phyloP scores from a whole-genome alignment of 139 green algal species.

The Closterium sp. region DNA sequence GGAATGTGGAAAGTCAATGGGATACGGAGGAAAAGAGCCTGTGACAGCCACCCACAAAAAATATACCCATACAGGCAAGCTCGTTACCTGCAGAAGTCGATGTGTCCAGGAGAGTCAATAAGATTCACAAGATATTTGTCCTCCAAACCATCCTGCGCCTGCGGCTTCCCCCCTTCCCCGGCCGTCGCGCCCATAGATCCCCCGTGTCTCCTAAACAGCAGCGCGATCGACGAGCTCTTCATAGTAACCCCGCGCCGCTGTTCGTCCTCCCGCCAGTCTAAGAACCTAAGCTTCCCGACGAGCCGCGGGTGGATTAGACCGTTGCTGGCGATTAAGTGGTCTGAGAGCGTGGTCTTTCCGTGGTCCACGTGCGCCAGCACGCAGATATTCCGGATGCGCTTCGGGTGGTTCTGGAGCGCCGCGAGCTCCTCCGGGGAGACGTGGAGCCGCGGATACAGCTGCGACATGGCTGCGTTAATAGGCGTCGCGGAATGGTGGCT shows the following conservation, averaged over 20 bases:
- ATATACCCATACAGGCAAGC: neutral
- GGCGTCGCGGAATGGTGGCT: neutral
- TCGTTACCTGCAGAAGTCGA: constrained; percentile 92
- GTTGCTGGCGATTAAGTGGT: constrained; percentile 94
- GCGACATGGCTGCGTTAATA: neutral
- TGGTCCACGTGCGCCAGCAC: constrained; percentile 99
- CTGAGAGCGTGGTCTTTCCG: constrained; percentile 95
- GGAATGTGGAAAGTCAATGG: too few relatives aligned
- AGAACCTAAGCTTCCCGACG: constrained; percentile 79
- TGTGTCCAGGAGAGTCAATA: constrained; percentile 96
- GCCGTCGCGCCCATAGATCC: neutral
- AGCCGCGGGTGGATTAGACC: constrained; percentile 94
- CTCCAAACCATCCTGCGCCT: neutral
- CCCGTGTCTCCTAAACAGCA: constrained; percentile 64
- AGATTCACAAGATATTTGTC: constrained; percentile 86
- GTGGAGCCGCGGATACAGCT: neutral
- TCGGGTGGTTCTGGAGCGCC: constrained; percentile 21
- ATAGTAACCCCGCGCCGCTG: constrained; percentile 94
- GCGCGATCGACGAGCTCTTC: constrained; percentile 91
- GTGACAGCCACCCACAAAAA: too few relatives aligned
- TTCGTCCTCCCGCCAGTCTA: constrained; percentile 95
- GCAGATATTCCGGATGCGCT: constrained; percentile 87
- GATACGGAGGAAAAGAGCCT: too few relatives aligned
- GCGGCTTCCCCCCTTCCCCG: neutral
- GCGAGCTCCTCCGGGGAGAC: neutral